Base-by-base conservation (phyloP, 768 basidiomycete species). In the Kwoniella heveanensis region DNA sequence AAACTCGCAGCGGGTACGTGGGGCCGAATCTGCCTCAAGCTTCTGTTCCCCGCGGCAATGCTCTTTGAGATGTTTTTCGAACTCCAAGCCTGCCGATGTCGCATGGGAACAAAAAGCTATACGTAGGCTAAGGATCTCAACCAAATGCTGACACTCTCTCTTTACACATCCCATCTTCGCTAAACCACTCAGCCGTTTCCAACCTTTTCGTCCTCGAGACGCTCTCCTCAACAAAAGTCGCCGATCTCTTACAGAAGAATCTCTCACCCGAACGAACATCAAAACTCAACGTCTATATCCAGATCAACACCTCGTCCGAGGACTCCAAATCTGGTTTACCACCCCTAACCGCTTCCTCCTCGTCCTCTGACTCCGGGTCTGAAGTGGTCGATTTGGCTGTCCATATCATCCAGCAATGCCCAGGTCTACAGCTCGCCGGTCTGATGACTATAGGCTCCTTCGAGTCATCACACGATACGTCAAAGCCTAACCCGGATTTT, bases 401-500 rank as follows among this genome's bases (percentile, higher is more conserved):
- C 57, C 85, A 90, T 71, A 83, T 99, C 77, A 68, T 96, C 50
- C 74, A 79, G 0, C 80, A 83, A 29, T 99, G 96, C 79, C 89
- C 91, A 1, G 83, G 82, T 19, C 84, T 99, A 29, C 85, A 83
- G 22, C 82, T 98, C 3, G 86, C 87, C 54, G 96, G 96, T 3
- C 81, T 99, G 52, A 99, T 99, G 96, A 97, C 96, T 1, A 98
- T 99, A 69, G 96, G 96, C 0, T 86, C 92, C 19, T 83, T 90
- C 56, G 84, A 87, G 37, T 84, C 87, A 65, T 92, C 91, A 2
- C 83, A 89, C 29, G 70, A 78, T 46, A 73, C 81, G 10, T 83
- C 84, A 0, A 80, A 82, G 61, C 81, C 81, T 36, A 88, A 89
- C 71, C 83, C 84, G 1, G 94, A 98, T 79, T 98, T 98, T 71